Conservation (phyloP, 73 alveolate genomes). For the Paramecium pentaurelia region DNA sequence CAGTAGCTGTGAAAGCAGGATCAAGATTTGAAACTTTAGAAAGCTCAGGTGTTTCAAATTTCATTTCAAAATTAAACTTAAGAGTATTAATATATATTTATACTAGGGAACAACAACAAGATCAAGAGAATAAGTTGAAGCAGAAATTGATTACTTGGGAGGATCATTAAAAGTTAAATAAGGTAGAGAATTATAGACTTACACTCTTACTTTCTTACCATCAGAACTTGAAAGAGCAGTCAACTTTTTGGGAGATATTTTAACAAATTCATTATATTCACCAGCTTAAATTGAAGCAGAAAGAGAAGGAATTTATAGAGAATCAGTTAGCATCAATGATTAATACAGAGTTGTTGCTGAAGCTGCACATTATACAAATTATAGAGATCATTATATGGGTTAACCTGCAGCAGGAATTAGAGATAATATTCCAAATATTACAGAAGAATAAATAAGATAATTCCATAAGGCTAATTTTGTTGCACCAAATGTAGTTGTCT, state of each 20-base stretch:
- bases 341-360: conserved; percentile 68
- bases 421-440: conserved; percentile 66
- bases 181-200: conserved; percentile 72
- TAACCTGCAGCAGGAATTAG: conserved; percentile 82
- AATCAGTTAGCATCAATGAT: conserved; percentile 63
- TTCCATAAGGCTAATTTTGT: conserved; percentile 69
- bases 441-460: conserved; percentile 65
- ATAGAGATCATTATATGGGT: conserved; percentile 80
- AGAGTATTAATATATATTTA: conserved; percentile 23
- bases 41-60: conserved; percentile 72
- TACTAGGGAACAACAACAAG: conserved; percentile 72
- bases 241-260: conserved; percentile 71
- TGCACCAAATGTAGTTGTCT: conserved; percentile 81
- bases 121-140: conserved; percentile 65
- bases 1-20: conserved; percentile 77
- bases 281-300: conserved; percentile 71
- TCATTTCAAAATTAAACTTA: conserved; percentile 65
- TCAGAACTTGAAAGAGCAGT: conserved; percentile 70
- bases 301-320: conserved; percentile 69
- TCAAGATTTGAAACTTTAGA: conserved; percentile 79
- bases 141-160: conserved; percentile 68
- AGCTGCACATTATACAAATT: conserved; percentile 71
- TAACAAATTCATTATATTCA: conserved; percentile 62
- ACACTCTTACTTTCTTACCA: conserved; percentile 68
- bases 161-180: conserved; percentile 54